These are phyloP conservation scores for Scleroderma citrinum DNA, from an alignment of 768 basidiomycete genomes.

Conservation along the genomic window DNA sequence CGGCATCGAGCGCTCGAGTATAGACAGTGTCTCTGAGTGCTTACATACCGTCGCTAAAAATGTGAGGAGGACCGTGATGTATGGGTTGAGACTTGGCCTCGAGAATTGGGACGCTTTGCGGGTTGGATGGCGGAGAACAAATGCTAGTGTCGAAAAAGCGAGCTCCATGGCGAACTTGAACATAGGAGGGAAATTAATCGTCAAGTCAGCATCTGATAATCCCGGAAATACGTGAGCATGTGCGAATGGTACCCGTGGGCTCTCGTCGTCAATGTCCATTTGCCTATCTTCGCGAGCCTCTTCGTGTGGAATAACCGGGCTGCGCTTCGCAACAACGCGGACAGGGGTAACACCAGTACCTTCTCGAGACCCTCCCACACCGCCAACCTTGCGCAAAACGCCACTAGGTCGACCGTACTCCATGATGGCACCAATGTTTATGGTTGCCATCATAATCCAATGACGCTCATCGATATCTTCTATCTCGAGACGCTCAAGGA, in stretches of 20 bases:
- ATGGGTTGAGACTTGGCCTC: slow-evolving; percentile 67
- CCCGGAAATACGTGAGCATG: slow-evolving; percentile 20
- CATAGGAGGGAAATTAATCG: slow-evolving; percentile 49
- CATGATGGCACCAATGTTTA: slow-evolving; percentile 76
- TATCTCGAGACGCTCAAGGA: slow-evolving; percentile 80
- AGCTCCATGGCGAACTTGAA: slow-evolving; percentile 76
- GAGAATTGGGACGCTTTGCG: slow-evolving; percentile 56
- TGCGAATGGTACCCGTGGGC: slow-evolving; percentile 14
- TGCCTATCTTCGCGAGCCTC: slow-evolving; percentile 41
- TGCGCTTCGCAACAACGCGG: slow-evolving; percentile 50
- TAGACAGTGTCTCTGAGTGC: slow-evolving; percentile 50
- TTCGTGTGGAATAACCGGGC: slow-evolving; percentile 22
- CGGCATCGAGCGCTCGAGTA: slow-evolving; percentile 75
- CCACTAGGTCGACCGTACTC: slow-evolving; percentile 83
- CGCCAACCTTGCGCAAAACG: slow-evolving; percentile 59
- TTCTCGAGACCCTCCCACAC: slow-evolving; percentile 35
- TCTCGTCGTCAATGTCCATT: slow-evolving; percentile 63
- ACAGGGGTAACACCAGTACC: slow-evolving; percentile 30
- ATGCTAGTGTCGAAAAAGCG: slow-evolving; percentile 69
- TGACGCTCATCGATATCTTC: slow-evolving; percentile 78
- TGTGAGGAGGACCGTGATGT: slow-evolving; percentile 80
- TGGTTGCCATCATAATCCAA: slow-evolving; percentile 95
- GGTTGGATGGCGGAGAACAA: slow-evolving; percentile 58
- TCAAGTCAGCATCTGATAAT: slow-evolving; percentile 29
- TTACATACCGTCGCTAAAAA: slow-evolving; percentile 78